Evolutionary conservation across 2,329 filamentous ascomycete genomes (phyloP).

Genomic region (Sarocladium oryzae): DNA sequence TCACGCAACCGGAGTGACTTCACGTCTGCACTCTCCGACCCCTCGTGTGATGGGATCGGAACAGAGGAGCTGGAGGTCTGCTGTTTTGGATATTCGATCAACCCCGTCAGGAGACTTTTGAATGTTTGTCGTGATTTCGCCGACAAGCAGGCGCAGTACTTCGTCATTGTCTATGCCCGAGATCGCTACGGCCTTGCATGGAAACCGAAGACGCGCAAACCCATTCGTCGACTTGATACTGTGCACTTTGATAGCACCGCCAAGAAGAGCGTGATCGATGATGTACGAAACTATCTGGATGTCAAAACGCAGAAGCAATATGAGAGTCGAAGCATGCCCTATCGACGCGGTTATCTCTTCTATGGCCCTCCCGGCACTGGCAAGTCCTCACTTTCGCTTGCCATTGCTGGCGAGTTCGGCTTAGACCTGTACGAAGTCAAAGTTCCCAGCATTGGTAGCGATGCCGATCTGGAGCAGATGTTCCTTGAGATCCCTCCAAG

Average conservation of each 20-base stretch:
- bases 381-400: constrained; percentile 50
- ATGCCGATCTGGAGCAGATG: constrained; percentile 42
- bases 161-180: constrained; percentile 41
- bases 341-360: constrained; percentile 51
- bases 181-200: constrained; percentile 40
- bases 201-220: constrained; percentile 42
- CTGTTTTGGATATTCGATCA: constrained; percentile 44
- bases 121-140: constrained; percentile 40
- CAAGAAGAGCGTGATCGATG: constrained; percentile 40
- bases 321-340: constrained; percentile 45
- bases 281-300: constrained; percentile 47
- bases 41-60: constrained; percentile 38
- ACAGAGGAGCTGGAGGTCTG: constrained; percentile 41
- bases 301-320: constrained; percentile 50
- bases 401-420: constrained; percentile 43
- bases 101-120: constrained; percentile 39
- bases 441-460: constrained; percentile 41
- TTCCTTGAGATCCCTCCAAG: constrained; percentile 46
- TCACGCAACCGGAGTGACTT: constrained; percentile 34
- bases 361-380: constrained; percentile 58
- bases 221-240: constrained; percentile 42
- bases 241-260: constrained; percentile 41
- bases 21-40: constrained; percentile 28
- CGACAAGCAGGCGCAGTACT: constrained; percentile 41
- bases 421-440: constrained; percentile 44